phyloP scores from a whole-genome alignment of 202 grass and related monocot species.

The Dendrocalamus latiflorus region DNA sequence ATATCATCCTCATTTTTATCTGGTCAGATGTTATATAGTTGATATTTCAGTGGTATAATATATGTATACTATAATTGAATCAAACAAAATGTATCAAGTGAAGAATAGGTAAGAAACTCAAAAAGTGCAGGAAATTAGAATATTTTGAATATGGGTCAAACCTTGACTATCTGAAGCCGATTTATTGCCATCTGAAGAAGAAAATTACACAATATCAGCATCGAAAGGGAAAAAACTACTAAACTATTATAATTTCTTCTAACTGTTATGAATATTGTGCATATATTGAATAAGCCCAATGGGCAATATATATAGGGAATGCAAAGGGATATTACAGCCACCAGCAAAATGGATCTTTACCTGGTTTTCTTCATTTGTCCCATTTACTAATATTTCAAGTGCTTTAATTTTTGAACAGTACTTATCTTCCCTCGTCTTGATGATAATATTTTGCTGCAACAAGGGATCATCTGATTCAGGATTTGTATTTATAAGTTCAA shows the following conservation, averaged over 20 bases:
- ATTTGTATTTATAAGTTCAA: conserved; percentile 1
- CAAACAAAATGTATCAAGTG: conserved; percentile 1
- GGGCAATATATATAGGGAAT: no score
- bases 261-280: no score
- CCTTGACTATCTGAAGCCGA: conserved; percentile 59
- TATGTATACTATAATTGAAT: neutral
- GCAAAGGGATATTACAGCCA: no score
- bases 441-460: conserved; percentile 73
- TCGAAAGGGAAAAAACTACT: neutral
- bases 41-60: neutral
- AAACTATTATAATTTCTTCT: neutral
- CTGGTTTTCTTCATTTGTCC: conserved; percentile 89
- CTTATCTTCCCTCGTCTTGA: conserved; percentile 80
- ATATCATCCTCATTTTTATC: neutral
- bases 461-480: conserved; percentile 26
- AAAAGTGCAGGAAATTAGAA: neutral
- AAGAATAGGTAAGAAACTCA: neutral
- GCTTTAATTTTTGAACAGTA: conserved; percentile 75
- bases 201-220: conserved; percentile 25
- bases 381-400: conserved; percentile 81
- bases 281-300: no score
- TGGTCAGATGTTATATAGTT: neutral
- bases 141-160: conserved; percentile 11
- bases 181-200: conserved; percentile 60
- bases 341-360: conserved; percentile 27